These are phyloP conservation scores for Ascoidea rubescens DNA, from an alignment of 805 yeast species.

Conservation along the genomic window DNA sequence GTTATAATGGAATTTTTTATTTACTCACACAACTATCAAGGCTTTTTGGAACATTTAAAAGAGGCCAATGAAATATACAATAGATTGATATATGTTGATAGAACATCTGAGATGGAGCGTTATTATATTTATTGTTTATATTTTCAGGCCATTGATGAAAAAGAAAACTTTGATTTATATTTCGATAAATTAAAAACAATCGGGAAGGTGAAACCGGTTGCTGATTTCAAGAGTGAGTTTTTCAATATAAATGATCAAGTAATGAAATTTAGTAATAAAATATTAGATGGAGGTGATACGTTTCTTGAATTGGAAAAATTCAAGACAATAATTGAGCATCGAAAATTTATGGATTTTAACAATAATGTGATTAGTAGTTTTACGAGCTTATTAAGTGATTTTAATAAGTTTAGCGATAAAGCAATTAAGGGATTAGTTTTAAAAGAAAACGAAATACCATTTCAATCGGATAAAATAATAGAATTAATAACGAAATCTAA, in stretches of 20 bases:
- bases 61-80: background rate
- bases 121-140: slow-evolving; percentile 4
- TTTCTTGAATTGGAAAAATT: background rate
- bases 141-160: slow-evolving; percentile 9
- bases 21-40: background rate
- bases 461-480: slow-evolving; percentile 8
- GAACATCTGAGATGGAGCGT: background rate
- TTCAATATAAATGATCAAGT: background rate
- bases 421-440: slow-evolving; percentile 5
- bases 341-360: slow-evolving; percentile 5
- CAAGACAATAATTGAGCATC: background rate
- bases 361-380: slow-evolving; percentile 1
- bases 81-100: background rate
- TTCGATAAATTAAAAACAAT: slow-evolving; percentile 1
- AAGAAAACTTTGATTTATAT: slow-evolving; percentile 4
- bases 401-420: background rate
- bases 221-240: no score
- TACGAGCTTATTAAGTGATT: no score
- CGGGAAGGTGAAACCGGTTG: background rate
- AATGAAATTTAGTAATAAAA: background rate
- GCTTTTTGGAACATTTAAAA: background rate
- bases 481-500: slow-evolving; percentile 15
- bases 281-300: no score
- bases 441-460: no score
- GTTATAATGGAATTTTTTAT: background rate